These are phyloP conservation scores for Saccharomycopsis phalli DNA, from an alignment of 1,139 yeast species.

Conservation along the genomic window DNA sequence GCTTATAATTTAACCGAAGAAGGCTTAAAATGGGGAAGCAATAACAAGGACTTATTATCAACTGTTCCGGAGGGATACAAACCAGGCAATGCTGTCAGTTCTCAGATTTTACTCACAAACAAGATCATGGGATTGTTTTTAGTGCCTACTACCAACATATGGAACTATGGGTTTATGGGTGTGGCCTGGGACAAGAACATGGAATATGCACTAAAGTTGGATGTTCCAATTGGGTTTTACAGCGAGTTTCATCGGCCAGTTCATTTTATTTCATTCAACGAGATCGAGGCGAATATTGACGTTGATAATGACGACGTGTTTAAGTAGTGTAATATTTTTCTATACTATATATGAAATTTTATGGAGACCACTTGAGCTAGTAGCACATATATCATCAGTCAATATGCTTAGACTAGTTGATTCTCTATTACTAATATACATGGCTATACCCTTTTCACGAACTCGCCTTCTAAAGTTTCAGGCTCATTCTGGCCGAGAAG, in stretches of 20 bases:
- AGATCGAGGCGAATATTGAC: conserved; percentile 54
- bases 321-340: conserved; percentile 36
- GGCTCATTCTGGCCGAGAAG: conserved; percentile 20
- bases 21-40: conserved; percentile 73
- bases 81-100: conserved; percentile 47
- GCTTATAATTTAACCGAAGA: conserved; percentile 53
- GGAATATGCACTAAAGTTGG: conserved; percentile 60
- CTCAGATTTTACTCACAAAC: conserved; percentile 71
- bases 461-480: conserved; percentile 17
- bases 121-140: conserved; percentile 72
- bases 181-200: conserved; percentile 65
- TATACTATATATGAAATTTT: too few species aligned
- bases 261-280: conserved; percentile 71
- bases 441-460: too few species aligned
- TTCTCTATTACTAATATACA: too few species aligned
- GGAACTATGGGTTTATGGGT: conserved; percentile 91
- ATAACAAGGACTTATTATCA: conserved; percentile 47
- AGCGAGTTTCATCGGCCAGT: conserved; percentile 82
- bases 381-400: too few species aligned
- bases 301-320: conserved; percentile 70
- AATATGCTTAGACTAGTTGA: neutral
- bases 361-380: too few species aligned
- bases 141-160: conserved; percentile 76
- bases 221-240: conserved; percentile 74
- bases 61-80: conserved; percentile 56